Percentiles rank a stretch among this genome's conserved stretches.
Evolutionary conservation across 108 stramenopile species (phyloP).

Genomic region (Cyclotella cryptica): DNA sequence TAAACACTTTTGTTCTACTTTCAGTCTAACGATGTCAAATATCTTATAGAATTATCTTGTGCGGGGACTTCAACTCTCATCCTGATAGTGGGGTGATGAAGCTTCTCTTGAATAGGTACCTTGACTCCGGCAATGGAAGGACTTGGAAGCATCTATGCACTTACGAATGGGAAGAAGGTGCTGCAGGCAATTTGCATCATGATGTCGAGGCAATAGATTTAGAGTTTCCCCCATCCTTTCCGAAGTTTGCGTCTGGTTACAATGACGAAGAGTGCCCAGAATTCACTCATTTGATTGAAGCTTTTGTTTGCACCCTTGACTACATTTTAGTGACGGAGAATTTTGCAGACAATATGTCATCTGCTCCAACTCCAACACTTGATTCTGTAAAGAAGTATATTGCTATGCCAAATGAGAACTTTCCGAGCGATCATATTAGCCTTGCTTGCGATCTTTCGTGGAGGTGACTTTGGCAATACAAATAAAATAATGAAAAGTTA

Average conservation of each 20-base stretch:
- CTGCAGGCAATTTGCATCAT: slow-evolving; percentile 14
- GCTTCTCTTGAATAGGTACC: slow-evolving; percentile 53
- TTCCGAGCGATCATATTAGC: slow-evolving; percentile 74
- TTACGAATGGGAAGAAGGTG: slow-evolving; percentile 60
- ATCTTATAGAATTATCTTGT: slow-evolving; percentile 51
- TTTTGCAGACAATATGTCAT: slow-evolving; percentile 24
- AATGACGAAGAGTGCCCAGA: slow-evolving; percentile 37
- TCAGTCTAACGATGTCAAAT: neutral
- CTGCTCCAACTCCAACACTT: slow-evolving; percentile 56
- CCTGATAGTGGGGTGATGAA: slow-evolving; percentile 56
- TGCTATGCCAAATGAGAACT: slow-evolving; percentile 66
- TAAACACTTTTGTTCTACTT: neutral
- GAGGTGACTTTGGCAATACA: too few relatives aligned
- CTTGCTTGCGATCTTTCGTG: slow-evolving; percentile 52
- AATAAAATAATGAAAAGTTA: too few relatives aligned
- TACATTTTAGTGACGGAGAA: slow-evolving; percentile 58
- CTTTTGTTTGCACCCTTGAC: slow-evolving; percentile 65
- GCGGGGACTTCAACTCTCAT: slow-evolving; percentile 72
- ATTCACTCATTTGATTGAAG: slow-evolving; percentile 66
- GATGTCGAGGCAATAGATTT: slow-evolving; percentile 33
- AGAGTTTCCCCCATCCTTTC: slow-evolving; percentile 40
- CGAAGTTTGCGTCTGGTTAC: slow-evolving; percentile 50
- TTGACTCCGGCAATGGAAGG: slow-evolving; percentile 43
- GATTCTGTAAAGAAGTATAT: slow-evolving; percentile 52
- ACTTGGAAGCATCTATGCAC: slow-evolving; percentile 65